Evolutionary conservation across 2,329 filamentous ascomycete genomes (phyloP).

Genomic region (Colletotrichum zoysiae): DNA sequence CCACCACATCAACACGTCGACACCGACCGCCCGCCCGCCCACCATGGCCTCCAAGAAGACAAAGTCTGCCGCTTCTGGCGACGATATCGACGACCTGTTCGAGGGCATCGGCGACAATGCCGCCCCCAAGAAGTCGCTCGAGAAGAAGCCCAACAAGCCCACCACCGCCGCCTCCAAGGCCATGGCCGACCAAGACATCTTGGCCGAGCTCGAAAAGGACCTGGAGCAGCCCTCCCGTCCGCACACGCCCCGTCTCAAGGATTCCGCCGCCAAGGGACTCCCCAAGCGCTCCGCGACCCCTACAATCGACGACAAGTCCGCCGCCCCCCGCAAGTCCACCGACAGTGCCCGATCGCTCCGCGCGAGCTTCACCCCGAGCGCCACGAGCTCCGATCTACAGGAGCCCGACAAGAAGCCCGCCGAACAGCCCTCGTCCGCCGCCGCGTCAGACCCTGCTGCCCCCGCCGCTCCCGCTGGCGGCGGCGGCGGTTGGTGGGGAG

Average conservation of each 20-base stretch:
- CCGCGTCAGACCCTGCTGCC: constrained; percentile 60
- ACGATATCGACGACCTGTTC: constrained; percentile 76
- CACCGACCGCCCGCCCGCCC: constrained; percentile 20
- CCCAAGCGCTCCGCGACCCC: constrained; percentile 65
- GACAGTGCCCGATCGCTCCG: constrained; percentile 81
- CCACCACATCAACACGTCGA: constrained; percentile 20
- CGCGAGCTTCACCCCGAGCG: constrained; percentile 78
- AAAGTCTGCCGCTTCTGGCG: constrained; percentile 68
- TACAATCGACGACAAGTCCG: constrained; percentile 73
- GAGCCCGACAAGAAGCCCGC: constrained; percentile 66
- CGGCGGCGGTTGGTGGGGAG: constrained; percentile 91
- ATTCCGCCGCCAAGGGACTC: constrained; percentile 58
- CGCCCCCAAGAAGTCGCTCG: constrained; percentile 61
- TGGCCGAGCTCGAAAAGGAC: constrained; percentile 84
- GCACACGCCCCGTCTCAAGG: constrained; percentile 82
- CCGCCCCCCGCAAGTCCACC: constrained; percentile 74
- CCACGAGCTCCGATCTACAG: constrained; percentile 72
- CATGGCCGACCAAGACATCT: constrained; percentile 76
- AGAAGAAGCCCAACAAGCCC: constrained; percentile 61
- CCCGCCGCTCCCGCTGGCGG: constrained; percentile 64
- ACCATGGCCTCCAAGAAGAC: constrained; percentile 72
- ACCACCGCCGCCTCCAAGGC: constrained; percentile 64
- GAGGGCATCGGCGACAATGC: constrained; percentile 69
- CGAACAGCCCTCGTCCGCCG: constrained; percentile 57
- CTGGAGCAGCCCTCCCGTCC: constrained; percentile 77